Evolutionary conservation across 306 rosid species (phyloP).

Genomic region (Psophocarpus tetragonolobus): DNA sequence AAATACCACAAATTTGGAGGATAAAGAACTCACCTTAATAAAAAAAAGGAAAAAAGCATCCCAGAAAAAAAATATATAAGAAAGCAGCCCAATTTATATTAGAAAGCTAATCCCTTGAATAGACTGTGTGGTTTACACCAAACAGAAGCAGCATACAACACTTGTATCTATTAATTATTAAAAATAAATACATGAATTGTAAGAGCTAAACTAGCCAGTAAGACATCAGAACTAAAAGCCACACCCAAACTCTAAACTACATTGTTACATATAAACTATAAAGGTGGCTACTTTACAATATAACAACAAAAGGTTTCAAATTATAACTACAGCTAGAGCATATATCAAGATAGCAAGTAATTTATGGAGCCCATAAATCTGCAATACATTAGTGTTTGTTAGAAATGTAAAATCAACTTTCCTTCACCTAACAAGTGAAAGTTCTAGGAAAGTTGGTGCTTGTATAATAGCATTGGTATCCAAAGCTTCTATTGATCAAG

Average conservation of each 20-base stretch:
- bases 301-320: background rate
- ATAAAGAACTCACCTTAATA: conserved; percentile 15
- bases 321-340: background rate
- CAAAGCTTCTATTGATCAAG: background rate
- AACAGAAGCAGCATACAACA: background rate
- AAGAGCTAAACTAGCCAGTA: background rate
- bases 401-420: background rate
- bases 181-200: background rate
- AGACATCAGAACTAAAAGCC: background rate
- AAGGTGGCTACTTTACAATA: background rate
- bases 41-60: background rate
- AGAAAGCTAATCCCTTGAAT: background rate
- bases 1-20: conserved; percentile 17
- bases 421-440: background rate
- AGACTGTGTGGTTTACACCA: background rate
- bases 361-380: background rate
- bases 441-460: background rate
- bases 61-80: background rate
- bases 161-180: background rate
- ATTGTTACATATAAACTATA: background rate
- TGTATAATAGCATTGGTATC: background rate
- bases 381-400: background rate
- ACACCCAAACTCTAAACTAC: background rate
- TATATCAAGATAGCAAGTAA: background rate
- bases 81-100: background rate